Conservation (phyloP, 352 stramenopile species). For the Globisporangium megalacanthum region DNA sequence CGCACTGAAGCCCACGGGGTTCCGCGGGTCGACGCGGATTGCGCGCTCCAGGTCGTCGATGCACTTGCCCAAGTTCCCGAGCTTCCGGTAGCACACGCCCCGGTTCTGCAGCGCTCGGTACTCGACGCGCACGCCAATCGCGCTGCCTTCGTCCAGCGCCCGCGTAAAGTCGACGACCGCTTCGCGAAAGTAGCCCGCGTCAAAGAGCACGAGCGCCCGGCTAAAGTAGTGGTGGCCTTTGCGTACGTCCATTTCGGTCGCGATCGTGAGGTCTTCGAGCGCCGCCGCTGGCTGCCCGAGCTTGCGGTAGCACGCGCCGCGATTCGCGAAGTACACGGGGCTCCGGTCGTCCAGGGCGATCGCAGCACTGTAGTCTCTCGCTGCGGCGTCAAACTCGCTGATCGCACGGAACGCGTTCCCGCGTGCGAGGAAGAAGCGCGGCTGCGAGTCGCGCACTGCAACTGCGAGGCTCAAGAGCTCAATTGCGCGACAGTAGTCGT, state of each 20-base stretch:
- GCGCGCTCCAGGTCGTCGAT: constrained; percentile 69
- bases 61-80: constrained; percentile 55
- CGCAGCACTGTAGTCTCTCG: constrained; percentile 49
- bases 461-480: constrained; percentile 75
- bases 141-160: constrained; percentile 52
- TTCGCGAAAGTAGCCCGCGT: constrained; percentile 57
- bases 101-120: constrained; percentile 65
- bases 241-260: constrained; percentile 66
- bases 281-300: constrained; percentile 47
- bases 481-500: constrained; percentile 70
- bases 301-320: constrained; percentile 69
- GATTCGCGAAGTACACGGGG: constrained; percentile 68
- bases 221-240: constrained; percentile 75
- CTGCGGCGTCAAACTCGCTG: constrained; percentile 59
- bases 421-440: constrained; percentile 67
- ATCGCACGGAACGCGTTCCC: constrained; percentile 71
- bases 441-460: constrained; percentile 56
- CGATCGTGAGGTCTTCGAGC: constrained; percentile 63
- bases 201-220: constrained; percentile 63
- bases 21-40: constrained; percentile 67
- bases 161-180: constrained; percentile 69
- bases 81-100: constrained; percentile 54
- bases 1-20: constrained; percentile 47
- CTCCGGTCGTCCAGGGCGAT: constrained; percentile 62
- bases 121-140: constrained; percentile 50